Evolutionary conservation across 345 rosid genomes (phyloP).

Genomic region (Euphorbia pulcherrima): DNA sequence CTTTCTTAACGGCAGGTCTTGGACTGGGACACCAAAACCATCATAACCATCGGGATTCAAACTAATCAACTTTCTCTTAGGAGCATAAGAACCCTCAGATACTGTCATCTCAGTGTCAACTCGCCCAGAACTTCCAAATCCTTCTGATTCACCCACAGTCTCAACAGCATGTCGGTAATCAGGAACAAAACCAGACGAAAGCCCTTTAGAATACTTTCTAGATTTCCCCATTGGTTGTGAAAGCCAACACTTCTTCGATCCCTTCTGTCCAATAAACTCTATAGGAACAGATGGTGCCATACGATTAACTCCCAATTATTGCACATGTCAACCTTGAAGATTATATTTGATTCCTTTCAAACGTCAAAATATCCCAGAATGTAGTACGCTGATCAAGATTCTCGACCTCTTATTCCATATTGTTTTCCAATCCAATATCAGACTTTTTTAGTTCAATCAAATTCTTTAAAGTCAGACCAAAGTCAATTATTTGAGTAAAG

Average conservation of each 20-base stretch:
- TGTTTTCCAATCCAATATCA: neutral
- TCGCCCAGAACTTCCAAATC: slow-evolving; percentile 60
- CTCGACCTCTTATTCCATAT: neutral
- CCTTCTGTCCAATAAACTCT: slow-evolving; percentile 56
- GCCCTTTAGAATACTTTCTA: slow-evolving; percentile 57
- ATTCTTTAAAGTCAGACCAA: neutral
- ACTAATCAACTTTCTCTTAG: slow-evolving; percentile 54
- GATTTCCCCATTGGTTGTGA: slow-evolving; percentile 65
- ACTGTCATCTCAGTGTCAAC: slow-evolving; percentile 48
- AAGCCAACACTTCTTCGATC: slow-evolving; percentile 30
- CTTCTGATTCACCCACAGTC: slow-evolving; percentile 67
- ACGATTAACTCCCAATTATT: slow-evolving; percentile 37
- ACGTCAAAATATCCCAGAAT: slow-evolving; percentile 5
- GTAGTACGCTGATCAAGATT: neutral
- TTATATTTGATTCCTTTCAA: slow-evolving; percentile 5
- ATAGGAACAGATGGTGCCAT: slow-evolving; percentile 64
- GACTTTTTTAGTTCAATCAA: neutral
- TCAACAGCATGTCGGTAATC: slow-evolving; percentile 54
- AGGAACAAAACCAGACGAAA: slow-evolving; percentile 54
- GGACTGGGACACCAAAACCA: slow-evolving; percentile 47
- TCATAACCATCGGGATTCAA: slow-evolving; percentile 44
- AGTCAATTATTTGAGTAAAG: neutral
- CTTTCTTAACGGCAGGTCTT: slow-evolving; percentile 55
- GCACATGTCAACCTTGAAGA: slow-evolving; percentile 43
- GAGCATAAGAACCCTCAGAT: slow-evolving; percentile 55